phyloP scores from a whole-genome alignment of 139 green algal genomes.

The Dunaliella primolecta region DNA sequence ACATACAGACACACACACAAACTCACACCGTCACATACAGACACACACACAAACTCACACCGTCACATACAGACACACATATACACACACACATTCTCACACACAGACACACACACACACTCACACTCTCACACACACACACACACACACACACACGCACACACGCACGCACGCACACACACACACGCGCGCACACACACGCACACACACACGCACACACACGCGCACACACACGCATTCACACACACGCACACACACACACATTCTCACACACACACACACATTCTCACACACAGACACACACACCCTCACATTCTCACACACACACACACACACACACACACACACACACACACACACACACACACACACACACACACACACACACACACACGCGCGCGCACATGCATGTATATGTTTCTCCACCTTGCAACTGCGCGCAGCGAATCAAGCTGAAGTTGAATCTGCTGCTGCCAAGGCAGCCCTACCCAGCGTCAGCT shows the following conservation, averaged over 20 bases:
- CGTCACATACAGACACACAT: not conserved
- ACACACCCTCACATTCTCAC: not conserved
- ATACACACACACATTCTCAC: not conserved
- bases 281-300: too few species aligned
- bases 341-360: not conserved
- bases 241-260: not conserved
- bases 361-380: not conserved
- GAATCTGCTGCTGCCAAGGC: not conserved
- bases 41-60: not conserved
- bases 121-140: not conserved
- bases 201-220: not conserved
- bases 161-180: not conserved
- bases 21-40: not conserved
- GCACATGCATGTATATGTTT: too few species aligned
- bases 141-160: too few species aligned
- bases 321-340: not conserved
- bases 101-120: not conserved
- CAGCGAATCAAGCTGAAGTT: not conserved
- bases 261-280: too few species aligned
- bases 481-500: not conserved
- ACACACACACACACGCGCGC: not conserved
- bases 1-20: not conserved
- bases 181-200: not conserved
- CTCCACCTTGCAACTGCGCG: too few species aligned
- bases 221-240: not conserved